Conservation (phyloP, 305 asterid species). For the Fraxinus velutina region DNA sequence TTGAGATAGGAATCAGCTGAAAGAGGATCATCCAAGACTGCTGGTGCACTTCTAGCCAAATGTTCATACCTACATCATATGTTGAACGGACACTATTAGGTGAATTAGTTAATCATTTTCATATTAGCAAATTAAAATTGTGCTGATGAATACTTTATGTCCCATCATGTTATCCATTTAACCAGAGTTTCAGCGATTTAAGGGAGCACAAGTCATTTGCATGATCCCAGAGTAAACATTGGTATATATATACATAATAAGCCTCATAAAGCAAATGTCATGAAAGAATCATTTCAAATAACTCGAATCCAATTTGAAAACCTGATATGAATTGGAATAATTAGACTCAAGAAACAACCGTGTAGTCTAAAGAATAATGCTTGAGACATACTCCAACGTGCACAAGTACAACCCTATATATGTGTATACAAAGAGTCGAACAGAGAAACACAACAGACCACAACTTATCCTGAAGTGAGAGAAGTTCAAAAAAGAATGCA, state of each 20-base stretch:
- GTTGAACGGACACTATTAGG: constrained; percentile 27
- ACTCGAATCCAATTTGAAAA: neutral
- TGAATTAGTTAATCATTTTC: constrained; percentile 12
- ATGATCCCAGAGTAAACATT: neutral
- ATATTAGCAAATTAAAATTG: constrained; percentile 13
- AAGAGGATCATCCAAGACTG: constrained; percentile 91
- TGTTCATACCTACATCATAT: constrained; percentile 72
- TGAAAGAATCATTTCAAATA: neutral
- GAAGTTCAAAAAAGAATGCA: neutral
- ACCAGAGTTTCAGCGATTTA: constrained; percentile 14
- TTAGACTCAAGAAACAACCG: neutral
- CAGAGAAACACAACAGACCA: neutral
- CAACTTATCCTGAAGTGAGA: neutral
- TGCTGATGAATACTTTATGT: constrained; percentile 1
- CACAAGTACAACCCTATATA: neutral
- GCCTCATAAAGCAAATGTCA: neutral
- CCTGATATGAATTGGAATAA: neutral
- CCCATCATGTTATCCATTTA: neutral
- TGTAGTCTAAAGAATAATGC: neutral
- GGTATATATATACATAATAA: neutral
- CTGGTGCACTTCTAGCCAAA: constrained; percentile 96
- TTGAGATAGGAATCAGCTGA: constrained; percentile 99
- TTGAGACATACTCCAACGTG: neutral
- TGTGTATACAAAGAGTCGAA: neutral
- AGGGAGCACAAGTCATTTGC: constrained; percentile 1